Evolutionary conservation across 106 monocot genomes (phyloP), one percentile per base, ranked within the genome.

Genomic region (Dendrobium huoshanense): DNA sequence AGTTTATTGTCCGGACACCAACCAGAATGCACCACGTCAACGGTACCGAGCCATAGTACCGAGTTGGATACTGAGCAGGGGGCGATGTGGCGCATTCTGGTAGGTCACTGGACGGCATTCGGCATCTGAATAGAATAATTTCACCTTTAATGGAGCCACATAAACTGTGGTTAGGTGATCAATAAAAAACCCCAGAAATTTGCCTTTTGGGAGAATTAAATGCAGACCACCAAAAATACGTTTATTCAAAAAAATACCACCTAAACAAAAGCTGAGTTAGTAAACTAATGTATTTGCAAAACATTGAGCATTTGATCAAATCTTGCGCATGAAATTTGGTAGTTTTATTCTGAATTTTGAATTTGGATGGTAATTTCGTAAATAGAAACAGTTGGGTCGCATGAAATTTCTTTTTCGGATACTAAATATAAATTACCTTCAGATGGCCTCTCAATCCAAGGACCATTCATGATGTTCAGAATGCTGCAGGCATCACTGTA

Each of bases 381-480:
- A 70, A 37, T 70, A 27, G n/a, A 37, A 13, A 70, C 37, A 15
- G 31, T 70, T 70, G 51, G 51, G 51, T 13, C 13, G 13, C 33
- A 27, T 70, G 9, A 70, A 37, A 70, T 33, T 70, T 33, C 33
- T 70, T 70, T 70, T 20, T 31, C 1, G 37, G 13, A 31, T 31
- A 4, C 27, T 37, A 31, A 18, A 37, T 31, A 47, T 19, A 77
- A 67, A 64, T 64, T 95, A 94, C 98, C 98, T 95, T 95, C 87
- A 6, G 98, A 75, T 17, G 98, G 82, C 77, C 87, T 75, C 68
- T 95, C 91, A 40, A 99, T 99, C 91, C 95, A 99, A 25, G 98
- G 98, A 2, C 98, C 98, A 91, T 99, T 99, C 98, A 99, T 99
- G 77, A 99, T 99, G 55, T 95, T 99, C 77, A 99, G 72, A 78